Conservation (phyloP, 192 early-diverging fungal genomes). For the Podila horticola region DNA sequence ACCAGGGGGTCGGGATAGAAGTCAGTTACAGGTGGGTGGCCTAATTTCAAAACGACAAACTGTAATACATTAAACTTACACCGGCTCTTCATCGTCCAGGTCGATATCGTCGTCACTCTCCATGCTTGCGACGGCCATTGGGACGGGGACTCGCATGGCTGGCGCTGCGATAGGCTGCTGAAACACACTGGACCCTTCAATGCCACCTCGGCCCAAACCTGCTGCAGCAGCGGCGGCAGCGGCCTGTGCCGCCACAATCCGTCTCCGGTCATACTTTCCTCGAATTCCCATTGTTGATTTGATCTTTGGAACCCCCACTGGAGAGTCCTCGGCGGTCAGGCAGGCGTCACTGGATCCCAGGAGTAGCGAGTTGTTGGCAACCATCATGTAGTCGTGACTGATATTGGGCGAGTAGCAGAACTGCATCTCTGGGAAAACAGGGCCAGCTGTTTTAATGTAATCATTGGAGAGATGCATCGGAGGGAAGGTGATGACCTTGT, state of each 20-base stretch:
- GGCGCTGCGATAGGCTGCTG: conserved; percentile 37
- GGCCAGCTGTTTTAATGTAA: conserved; percentile 67
- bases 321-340: conserved; percentile 6
- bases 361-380: conserved; percentile 24
- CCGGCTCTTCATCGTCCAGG: conserved; percentile 69
- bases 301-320: background rate
- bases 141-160: conserved; percentile 29
- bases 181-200: conserved; percentile 26
- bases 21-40: too few species aligned
- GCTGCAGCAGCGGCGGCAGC: conserved; percentile 58
- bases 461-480: conserved; percentile 65
- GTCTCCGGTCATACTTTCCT: conserved; percentile 47
- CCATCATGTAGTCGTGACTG: conserved; percentile 43
- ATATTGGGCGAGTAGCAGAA: conserved; percentile 66
- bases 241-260: conserved; percentile 57
- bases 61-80: conserved; percentile 21
- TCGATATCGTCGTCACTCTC: conserved; percentile 75
- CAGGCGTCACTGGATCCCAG: conserved; percentile 8
- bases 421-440: conserved; percentile 68
- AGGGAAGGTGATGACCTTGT: conserved; percentile 78
- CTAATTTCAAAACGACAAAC: background rate
- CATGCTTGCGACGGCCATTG: conserved; percentile 35
- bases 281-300: conserved; percentile 24
- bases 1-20: background rate
- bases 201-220: conserved; percentile 51